Conservation (phyloP, 495 filamentous ascomycete genomes). For the Coniosporium apollinis region DNA sequence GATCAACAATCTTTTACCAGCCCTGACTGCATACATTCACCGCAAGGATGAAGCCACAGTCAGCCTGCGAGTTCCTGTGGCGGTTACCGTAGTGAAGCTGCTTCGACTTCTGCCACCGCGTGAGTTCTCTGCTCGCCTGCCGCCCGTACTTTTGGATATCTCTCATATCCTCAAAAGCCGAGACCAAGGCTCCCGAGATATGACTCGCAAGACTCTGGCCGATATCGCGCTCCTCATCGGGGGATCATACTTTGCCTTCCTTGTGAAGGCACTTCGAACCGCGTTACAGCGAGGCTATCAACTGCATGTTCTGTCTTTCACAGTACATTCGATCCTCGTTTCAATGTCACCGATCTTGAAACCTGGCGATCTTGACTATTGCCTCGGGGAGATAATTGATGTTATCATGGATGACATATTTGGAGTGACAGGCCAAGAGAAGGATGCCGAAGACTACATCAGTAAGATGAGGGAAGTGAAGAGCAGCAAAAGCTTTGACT, state of each 20-base stretch:
- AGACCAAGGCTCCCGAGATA: slow-evolving; percentile 74
- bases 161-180: slow-evolving; percentile 82
- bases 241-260: slow-evolving; percentile 67
- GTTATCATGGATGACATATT: slow-evolving; percentile 98
- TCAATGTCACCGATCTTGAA: slow-evolving; percentile 52
- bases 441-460: slow-evolving; percentile 88
- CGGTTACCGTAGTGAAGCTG: slow-evolving; percentile 72
- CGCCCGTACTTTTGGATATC: slow-evolving; percentile 74
- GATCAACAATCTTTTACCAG: slow-evolving; percentile 54
- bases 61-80: slow-evolving; percentile 75
- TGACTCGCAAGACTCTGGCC: slow-evolving; percentile 71
- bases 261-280: slow-evolving; percentile 77
- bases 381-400: slow-evolving; percentile 53
- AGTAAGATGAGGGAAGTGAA: slow-evolving; percentile 96
- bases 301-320: slow-evolving; percentile 88
- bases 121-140: slow-evolving; percentile 53
- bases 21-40: slow-evolving; percentile 64
- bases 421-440: slow-evolving; percentile 87
- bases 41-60: slow-evolving; percentile 88
- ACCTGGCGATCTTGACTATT: slow-evolving; percentile 80
- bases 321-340: slow-evolving; percentile 81
- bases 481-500: slow-evolving; percentile 92
- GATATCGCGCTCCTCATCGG: slow-evolving; percentile 68
- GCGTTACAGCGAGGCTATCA: slow-evolving; percentile 76
- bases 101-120: slow-evolving; percentile 59